Evolutionary conservation across 495 filamentous ascomycete genomes (phyloP).

Genomic region (Lophiostoma macrostomum): DNA sequence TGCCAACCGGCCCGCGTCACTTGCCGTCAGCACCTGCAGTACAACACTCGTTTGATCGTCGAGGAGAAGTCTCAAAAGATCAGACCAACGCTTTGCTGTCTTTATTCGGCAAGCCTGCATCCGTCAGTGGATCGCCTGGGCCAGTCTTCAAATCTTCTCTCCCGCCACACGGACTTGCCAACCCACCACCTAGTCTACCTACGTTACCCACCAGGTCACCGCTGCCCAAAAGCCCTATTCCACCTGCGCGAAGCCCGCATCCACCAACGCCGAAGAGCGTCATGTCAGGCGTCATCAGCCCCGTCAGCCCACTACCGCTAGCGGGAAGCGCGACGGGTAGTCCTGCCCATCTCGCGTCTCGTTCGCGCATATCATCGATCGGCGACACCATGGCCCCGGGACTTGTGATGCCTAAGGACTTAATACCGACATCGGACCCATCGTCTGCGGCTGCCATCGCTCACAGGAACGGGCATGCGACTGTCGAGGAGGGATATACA

Average conservation of each 20-base stretch:
- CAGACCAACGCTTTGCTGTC: conserved; percentile 68
- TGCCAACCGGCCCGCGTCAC: conserved; percentile 25
- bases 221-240: conserved; percentile 9
- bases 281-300: conserved; percentile 31
- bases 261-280: conserved; percentile 33
- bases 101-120: conserved; percentile 62
- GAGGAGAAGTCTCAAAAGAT: conserved; percentile 43
- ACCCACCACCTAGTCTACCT: not conserved
- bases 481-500: conserved; percentile 20
- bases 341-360: conserved; percentile 42
- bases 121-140: conserved; percentile 32
- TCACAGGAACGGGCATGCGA: conserved; percentile 22
- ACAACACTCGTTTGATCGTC: conserved; percentile 38
- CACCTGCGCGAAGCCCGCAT: conserved; percentile 34
- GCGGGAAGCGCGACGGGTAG: conserved; percentile 36
- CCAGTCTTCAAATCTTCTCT: conserved; percentile 22
- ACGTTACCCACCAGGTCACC: conserved; percentile 2
- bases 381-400: conserved; percentile 29
- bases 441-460: conserved; percentile 1
- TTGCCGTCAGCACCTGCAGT: conserved; percentile 17
- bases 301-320: conserved; percentile 51
- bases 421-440: not conserved
- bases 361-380: conserved; percentile 46
- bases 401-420: conserved; percentile 3
- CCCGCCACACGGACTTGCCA: not conserved